Evolutionary conservation across 106 monocot genomes (phyloP).

Genomic region (Acanthochlamys bracteata): DNA sequence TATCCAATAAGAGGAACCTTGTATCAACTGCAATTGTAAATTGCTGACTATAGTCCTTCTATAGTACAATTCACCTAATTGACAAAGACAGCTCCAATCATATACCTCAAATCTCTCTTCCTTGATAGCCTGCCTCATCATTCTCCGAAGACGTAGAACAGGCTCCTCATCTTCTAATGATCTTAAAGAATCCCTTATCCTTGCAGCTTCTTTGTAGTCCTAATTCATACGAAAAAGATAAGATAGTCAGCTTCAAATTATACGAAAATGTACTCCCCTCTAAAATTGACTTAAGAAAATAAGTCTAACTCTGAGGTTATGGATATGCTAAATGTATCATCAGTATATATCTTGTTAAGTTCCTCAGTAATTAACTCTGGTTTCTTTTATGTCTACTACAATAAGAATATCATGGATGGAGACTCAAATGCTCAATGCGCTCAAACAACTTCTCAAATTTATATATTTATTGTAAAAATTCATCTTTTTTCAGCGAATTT

Average conservation of each 20-base stretch:
- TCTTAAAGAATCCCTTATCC: constrained; percentile 58
- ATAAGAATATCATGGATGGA: too few species aligned
- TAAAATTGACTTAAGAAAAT: not conserved
- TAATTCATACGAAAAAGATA: constrained; percentile 2
- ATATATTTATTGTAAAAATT: too few species aligned
- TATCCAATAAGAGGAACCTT: not conserved
- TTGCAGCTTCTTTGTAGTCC: constrained; percentile 76
- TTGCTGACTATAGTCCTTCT: not conserved
- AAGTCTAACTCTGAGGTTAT: too few species aligned
- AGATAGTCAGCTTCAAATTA: not conserved
- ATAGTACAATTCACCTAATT: not conserved
- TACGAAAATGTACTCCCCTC: not conserved
- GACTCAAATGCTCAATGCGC: too few species aligned
- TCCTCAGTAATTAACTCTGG: too few species aligned
- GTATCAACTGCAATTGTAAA: not conserved
- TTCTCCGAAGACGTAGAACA: constrained; percentile 45
- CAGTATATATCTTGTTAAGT: too few species aligned
- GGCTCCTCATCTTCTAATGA: constrained; percentile 68
- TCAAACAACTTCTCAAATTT: too few species aligned
- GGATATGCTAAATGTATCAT: not conserved
- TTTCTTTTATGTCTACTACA: too few species aligned
- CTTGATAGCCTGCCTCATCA: constrained; percentile 36
- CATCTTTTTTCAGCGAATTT: too few species aligned
- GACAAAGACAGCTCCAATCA: not conserved
- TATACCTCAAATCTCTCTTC: constrained; percentile 70